Evolutionary conservation across 2,329 filamentous ascomycete species (phyloP), one percentile per base, ranked within the genome.

Genomic region (Sarocladium strictum): DNA sequence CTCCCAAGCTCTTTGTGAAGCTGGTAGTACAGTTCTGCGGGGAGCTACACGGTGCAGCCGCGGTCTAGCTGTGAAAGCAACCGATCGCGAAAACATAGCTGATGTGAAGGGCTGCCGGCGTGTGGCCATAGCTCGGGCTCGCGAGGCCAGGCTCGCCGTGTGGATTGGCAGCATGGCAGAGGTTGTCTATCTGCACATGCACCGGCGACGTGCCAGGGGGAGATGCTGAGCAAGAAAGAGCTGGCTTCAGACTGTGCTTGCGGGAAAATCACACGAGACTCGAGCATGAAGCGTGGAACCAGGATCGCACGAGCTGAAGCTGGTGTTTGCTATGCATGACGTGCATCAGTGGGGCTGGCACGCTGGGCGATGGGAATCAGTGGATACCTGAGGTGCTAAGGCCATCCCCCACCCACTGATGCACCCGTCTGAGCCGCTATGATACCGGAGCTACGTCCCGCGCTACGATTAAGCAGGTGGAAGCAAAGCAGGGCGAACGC

Each of bases 1-100:
- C 45, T 62, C 56, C 56, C 58, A 59, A 26, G 50, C 53, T 24
- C 57, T 29, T 35, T 35, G 47, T 21, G 17, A 5, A 10, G 26
- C 9, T 7, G 47, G n/a, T 19, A 51, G 17, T 10, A 29, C 26
- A 5, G 47, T 35, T 11, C 47, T 6, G 47, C n/a, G 47, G 14
- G 19, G 27, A 11, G 19, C 47, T 12, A 35, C 17, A 29, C n/a
- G 47, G 3, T 35, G 47, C 4, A 35, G 7, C 3, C 15, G 26
- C 15, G 47, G n/a, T 35, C 24, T 33, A 11, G 24, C 23, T 17
- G 27, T 51, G 27, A 35, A 35, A 3, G 17, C 11, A 19, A n/a
- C 29, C 27, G 47, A 23, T 3, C 9, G n/a, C 11, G 47, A 51
- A 19, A 51, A 17, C 47, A 35, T 7, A 35, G 47, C 47, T 33